phyloP scores from a whole-genome alignment of 2,329 filamentous ascomycete genomes.

The Apiospora kogelbergensis region DNA sequence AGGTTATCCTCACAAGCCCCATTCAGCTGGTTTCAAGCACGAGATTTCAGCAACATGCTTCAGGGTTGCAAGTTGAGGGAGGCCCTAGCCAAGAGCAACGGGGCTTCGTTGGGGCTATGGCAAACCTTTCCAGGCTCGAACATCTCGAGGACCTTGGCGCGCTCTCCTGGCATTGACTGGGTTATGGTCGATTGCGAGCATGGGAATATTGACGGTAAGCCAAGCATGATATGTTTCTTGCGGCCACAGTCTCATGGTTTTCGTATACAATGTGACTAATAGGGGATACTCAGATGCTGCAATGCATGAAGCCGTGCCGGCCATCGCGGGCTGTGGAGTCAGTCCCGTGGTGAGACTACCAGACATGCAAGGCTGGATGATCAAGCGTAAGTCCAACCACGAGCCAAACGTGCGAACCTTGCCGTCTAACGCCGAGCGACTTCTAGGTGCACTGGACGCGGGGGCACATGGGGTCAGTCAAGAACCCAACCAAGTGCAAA shows the following conservation, averaged over 20 bases:
- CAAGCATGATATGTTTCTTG: neutral
- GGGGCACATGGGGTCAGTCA: slow-evolving; percentile 55
- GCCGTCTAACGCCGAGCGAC: neutral
- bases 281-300: slow-evolving; percentile 40
- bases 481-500: neutral
- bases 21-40: neutral
- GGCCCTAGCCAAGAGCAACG: slow-evolving; percentile 45
- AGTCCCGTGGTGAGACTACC: slow-evolving; percentile 59
- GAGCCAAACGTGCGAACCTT: neutral
- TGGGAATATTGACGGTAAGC: slow-evolving; percentile 52
- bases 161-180: slow-evolving; percentile 63
- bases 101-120: slow-evolving; percentile 57
- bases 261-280: slow-evolving; percentile 9
- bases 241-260: neutral
- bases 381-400: slow-evolving; percentile 46
- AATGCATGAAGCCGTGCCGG: slow-evolving; percentile 59
- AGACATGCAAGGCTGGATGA: slow-evolving; percentile 56
- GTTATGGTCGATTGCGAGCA: slow-evolving; percentile 63
- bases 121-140: slow-evolving; percentile 64
- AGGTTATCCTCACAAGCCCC: neutral
- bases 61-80: slow-evolving; percentile 42
- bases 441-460: slow-evolving; percentile 53
- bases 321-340: slow-evolving; percentile 53
- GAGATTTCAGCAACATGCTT: slow-evolving; percentile 18
- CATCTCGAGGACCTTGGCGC: slow-evolving; percentile 58